Evolutionary conservation across 768 basidiomycete species (phyloP), one percentile per base, ranked within the genome.

Genomic region (Boletus speciosus): DNA sequence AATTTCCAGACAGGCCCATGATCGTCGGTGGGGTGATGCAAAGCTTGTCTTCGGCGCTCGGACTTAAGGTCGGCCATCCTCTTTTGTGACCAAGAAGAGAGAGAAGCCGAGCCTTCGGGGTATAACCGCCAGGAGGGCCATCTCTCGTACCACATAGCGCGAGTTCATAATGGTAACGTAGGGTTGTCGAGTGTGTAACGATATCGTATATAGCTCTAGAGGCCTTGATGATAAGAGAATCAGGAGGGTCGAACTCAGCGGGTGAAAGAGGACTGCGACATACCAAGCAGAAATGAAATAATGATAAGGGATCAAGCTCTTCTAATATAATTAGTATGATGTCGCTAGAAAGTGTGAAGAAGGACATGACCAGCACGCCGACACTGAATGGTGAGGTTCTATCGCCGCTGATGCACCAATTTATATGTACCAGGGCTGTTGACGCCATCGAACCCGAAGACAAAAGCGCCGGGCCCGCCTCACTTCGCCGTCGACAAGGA

Each of bases 361-460:
- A 54, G 46, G 70, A 62, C 69, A 70, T 70, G 70, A 62, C 71
- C 61, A 65, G 70, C 70, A 70, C 70, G 65, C 64, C 62, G 61
- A 62, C 52, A 57, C 60, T 59, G 44, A 58, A 47, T 58, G 54
- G 53, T 63, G 52, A 60, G 52, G 32, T 49, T 38, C 47, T 50
- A 38, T 50, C 46, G 40, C 48, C 41, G 48, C 47, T 37, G 40
- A 39, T 39, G 47, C 31, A 44, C 29, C 37, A 60, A 63, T 70
- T 72, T 70, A 70, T 70, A 70, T 42, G 63, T 67, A 56, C 55
- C 60, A 60, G 57, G 56, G 62, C 10, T 51, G 58, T 40, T 61
- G 64, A 58, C 58, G 53, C 58, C 61, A 56, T 64, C 37, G 58
- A 44, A 61, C 52, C 49, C 42, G 54, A 71, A 72, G 61, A 72